Percentiles rank a stretch among this genome's conserved stretches.
Conservation (phyloP, 495 filamentous ascomycete genomes). For the Polyplosphaeria fusca region DNA sequence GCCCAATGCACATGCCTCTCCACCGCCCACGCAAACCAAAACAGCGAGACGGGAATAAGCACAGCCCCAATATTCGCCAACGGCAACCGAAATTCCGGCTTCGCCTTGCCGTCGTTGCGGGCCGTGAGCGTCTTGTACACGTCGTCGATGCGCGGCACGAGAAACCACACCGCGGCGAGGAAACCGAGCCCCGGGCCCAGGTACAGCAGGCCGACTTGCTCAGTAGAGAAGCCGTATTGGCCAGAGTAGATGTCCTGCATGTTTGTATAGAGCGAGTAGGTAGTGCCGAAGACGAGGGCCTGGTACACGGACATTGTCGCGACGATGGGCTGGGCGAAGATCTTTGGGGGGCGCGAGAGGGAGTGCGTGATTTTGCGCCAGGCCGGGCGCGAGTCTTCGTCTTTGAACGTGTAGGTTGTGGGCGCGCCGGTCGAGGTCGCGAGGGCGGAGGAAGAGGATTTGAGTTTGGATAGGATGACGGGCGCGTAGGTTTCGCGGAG, state of each 20-base stretch:
- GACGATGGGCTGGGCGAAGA: conserved; percentile 42
- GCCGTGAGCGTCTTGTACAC: conserved; percentile 28
- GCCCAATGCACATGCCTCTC: conserved; percentile 42
- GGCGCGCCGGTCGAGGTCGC: background rate
- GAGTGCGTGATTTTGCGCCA: conserved; percentile 3
- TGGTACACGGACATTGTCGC: conserved; percentile 43
- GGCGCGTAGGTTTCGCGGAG: conserved; percentile 31
- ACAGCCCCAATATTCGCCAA: conserved; percentile 37
- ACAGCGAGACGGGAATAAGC: conserved; percentile 38
- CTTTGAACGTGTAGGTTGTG: conserved; percentile 20
- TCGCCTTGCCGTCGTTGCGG: conserved; percentile 11
- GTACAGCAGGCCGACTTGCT: conserved; percentile 41
- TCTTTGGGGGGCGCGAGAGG: conserved; percentile 21
- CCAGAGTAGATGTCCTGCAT: conserved; percentile 42
- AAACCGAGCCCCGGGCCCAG: conserved; percentile 42
- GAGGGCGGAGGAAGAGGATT: background rate
- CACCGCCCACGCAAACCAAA: conserved; percentile 45
- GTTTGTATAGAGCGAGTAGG: conserved; percentile 46
- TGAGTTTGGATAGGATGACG: conserved; percentile 8
- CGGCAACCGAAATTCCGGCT: conserved; percentile 40
- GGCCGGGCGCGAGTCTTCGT: conserved; percentile 14
- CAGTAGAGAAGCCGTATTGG: conserved; percentile 40
- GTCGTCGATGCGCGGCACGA: conserved; percentile 36
- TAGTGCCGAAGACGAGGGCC: conserved; percentile 41
- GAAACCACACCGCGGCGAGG: conserved; percentile 34